phyloP scores from a whole-genome alignment of 2,329 filamentous ascomycete genomes.

The Davidsoniella virescens region DNA sequence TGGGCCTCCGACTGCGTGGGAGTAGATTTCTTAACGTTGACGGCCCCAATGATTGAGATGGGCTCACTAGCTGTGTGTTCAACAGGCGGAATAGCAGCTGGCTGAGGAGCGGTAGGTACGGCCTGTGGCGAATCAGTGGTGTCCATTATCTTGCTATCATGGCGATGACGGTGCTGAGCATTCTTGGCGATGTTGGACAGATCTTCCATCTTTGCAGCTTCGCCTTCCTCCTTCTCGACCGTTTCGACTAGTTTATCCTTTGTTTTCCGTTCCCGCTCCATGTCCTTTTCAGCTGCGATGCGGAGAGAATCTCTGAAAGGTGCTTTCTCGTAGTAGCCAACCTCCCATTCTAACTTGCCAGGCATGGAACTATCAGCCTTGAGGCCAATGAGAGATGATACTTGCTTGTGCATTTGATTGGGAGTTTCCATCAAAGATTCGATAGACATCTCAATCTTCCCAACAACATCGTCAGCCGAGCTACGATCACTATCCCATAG shows the following conservation, averaged over 20 bases:
- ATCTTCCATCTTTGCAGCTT: background rate
- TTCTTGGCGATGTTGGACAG: background rate
- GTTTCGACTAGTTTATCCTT: constrained; percentile 8
- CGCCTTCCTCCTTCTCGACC: background rate
- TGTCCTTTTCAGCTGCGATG: constrained; percentile 58
- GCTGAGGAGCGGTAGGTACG: too few species aligned
- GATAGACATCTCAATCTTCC: constrained; percentile 84
- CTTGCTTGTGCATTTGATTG: constrained; percentile 79
- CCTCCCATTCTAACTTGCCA: constrained; percentile 87
- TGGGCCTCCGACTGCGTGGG: background rate
- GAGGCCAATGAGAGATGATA: constrained; percentile 68
- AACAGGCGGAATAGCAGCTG: too few species aligned
- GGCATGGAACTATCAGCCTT: constrained; percentile 80
- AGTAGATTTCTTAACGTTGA: background rate
- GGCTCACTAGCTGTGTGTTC: too few species aligned
- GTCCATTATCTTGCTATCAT: constrained; percentile 8
- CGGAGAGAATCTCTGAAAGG: constrained; percentile 70
- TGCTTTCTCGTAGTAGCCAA: constrained; percentile 87
- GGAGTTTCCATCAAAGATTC: constrained; percentile 88
- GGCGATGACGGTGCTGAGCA: constrained; percentile 2
- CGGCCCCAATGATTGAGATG: too few species aligned
- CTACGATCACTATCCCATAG: constrained; percentile 92
- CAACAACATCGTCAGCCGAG: constrained; percentile 85
- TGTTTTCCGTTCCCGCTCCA: constrained; percentile 10
- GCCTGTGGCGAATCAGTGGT: background rate